These are phyloP conservation scores for Hymenochaete sp. DNA, from an alignment of 1,284 basidiomycete genomes.

Conservation along the genomic window DNA sequence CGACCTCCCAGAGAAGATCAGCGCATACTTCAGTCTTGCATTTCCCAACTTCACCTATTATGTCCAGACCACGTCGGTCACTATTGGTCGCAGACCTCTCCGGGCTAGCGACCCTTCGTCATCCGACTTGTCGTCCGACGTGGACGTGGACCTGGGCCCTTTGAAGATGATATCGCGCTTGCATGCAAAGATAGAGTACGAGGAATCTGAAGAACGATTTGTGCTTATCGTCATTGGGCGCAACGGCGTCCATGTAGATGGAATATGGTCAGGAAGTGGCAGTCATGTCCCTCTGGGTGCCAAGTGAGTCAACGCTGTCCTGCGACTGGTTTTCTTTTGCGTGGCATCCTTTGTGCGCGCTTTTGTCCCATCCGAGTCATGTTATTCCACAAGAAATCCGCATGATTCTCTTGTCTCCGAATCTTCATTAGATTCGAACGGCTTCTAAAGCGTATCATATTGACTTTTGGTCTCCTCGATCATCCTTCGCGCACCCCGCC, in stretches of 20 bases:
- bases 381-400: no score
- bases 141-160: constrained; percentile 94
- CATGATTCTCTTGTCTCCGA: no score
- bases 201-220: constrained; percentile 81
- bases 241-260: constrained; percentile 98
- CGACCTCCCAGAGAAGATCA: constrained; percentile 61
- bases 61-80: constrained; percentile 68
- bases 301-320: constrained; percentile 42
- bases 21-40: constrained; percentile 88
- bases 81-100: constrained; percentile 50
- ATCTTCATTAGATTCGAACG: no score
- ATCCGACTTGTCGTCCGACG: constrained; percentile 37
- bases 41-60: constrained; percentile 88
- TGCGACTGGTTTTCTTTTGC: neutral
- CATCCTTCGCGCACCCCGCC: no score
- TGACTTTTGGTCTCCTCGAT: no score
- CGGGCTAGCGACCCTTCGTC: constrained; percentile 36
- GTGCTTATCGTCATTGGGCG: constrained; percentile 87
- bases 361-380: no score
- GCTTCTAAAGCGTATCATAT: no score
- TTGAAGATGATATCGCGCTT: constrained; percentile 95
- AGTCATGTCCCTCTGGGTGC: constrained; percentile 76
- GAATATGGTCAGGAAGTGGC: constrained; percentile 86
- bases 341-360: constrained; percentile 7
- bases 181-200: constrained; percentile 93